Evolutionary conservation across 2,329 filamentous ascomycete genomes (phyloP).

Genomic region (Calonectria henricotiae): DNA sequence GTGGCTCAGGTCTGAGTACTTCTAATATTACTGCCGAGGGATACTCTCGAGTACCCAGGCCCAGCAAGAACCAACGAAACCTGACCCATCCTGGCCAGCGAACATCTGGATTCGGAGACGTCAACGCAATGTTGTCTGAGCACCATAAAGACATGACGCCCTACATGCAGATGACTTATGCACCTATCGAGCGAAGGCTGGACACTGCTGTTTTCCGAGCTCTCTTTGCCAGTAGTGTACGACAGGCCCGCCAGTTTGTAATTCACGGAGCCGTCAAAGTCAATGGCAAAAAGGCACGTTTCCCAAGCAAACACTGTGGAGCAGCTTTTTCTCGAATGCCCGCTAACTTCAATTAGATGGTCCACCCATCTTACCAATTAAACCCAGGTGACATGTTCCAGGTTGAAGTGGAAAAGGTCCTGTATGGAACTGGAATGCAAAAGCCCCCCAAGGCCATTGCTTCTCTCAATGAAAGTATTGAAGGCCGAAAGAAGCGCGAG

Average conservation of each 20-base stretch:
- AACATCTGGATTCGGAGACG: slow-evolving; percentile 53
- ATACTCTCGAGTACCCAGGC: slow-evolving; percentile 55
- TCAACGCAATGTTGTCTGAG: slow-evolving; percentile 56
- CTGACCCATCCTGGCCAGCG: slow-evolving; percentile 47
- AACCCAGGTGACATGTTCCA: slow-evolving; percentile 99
- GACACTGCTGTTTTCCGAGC: slow-evolving; percentile 96
- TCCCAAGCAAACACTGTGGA: not conserved
- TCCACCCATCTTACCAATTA: slow-evolving; percentile 90
- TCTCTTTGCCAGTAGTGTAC: slow-evolving; percentile 92
- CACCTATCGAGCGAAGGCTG: slow-evolving; percentile 89
- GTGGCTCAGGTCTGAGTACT: slow-evolving; percentile 79
- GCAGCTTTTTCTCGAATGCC: not conserved
- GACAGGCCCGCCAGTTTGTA: slow-evolving; percentile 95
- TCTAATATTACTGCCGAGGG: slow-evolving; percentile 55
- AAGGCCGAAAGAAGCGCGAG: slow-evolving; percentile 51
- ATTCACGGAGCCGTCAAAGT: slow-evolving; percentile 95
- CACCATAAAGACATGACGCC: slow-evolving; percentile 74
- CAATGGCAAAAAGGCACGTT: slow-evolving; percentile 90
- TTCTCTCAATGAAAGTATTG: slow-evolving; percentile 50
- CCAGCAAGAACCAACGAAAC: slow-evolving; percentile 41
- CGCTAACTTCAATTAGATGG: slow-evolving; percentile 75
- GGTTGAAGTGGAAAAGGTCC: slow-evolving; percentile 89
- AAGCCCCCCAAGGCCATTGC: slow-evolving; percentile 66
- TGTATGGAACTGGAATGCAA: slow-evolving; percentile 86
- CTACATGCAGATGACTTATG: slow-evolving; percentile 97